phyloP scores from a whole-genome alignment of 2,329 filamentous ascomycete genomes.

The Paramyrothecium sp. region DNA sequence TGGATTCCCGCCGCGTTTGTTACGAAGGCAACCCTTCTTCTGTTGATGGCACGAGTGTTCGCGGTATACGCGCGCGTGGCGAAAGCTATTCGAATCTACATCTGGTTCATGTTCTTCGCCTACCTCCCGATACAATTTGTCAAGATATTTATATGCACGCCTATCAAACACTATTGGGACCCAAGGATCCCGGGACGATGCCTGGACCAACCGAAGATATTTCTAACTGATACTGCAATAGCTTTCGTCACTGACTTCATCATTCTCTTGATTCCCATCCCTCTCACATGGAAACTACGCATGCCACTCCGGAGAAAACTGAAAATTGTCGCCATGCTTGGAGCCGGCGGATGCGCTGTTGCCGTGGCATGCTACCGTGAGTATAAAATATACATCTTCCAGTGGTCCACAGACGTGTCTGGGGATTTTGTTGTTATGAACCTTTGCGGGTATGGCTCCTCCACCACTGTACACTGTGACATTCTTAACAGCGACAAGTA shows the following conservation, averaged over 20 bases:
- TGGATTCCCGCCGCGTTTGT: background rate
- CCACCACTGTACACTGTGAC: no score
- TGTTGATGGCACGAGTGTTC: background rate
- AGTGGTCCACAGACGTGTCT: background rate
- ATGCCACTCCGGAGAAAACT: background rate
- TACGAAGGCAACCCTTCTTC: background rate
- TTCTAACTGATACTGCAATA: background rate
- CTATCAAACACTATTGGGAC: conserved; percentile 1
- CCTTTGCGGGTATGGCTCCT: background rate
- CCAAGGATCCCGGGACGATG: background rate
- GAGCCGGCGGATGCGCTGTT: background rate
- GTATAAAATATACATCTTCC: conserved; percentile 1
- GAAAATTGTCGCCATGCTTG: background rate
- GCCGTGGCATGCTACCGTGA: background rate
- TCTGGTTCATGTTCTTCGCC: background rate
- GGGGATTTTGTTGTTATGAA: background rate
- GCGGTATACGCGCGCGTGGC: background rate
- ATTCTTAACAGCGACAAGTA: background rate
- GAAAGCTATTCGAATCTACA: background rate
- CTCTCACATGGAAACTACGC: background rate
- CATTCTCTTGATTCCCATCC: background rate
- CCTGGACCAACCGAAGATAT: conserved; percentile 1
- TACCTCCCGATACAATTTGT: background rate
- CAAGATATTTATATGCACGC: conserved; percentile 3
- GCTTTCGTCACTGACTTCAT: background rate